Conservation (phyloP, 208 protist genomes). For the Porcisia deanei region DNA sequence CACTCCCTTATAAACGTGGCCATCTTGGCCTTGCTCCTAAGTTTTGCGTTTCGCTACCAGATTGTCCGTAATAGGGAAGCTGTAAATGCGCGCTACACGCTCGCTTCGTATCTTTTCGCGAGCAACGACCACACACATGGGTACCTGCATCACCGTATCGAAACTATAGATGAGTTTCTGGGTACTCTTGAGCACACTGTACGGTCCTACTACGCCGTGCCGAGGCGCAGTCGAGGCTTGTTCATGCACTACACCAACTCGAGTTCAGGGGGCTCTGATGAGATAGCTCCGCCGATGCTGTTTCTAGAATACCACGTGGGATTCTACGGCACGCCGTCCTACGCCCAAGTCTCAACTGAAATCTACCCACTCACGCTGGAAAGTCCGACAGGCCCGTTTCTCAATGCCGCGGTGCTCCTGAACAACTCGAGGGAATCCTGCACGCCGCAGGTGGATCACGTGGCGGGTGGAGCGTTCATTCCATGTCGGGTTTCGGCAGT, state of each 20-base stretch:
- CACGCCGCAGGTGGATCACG: slow-evolving; percentile 25
- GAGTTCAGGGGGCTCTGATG: slow-evolving; percentile 4
- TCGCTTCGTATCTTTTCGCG: slow-evolving; percentile 45
- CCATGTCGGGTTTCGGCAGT: slow-evolving; percentile 37
- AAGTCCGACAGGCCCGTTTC: slow-evolving; percentile 36
- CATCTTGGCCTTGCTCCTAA: slow-evolving; percentile 35
- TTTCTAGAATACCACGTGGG: slow-evolving; percentile 40
- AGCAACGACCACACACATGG: slow-evolving; percentile 28
- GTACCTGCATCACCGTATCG: slow-evolving; percentile 31
- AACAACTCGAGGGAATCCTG: slow-evolving; percentile 30
- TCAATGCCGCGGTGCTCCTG: slow-evolving; percentile 23
- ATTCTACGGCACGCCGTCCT: slow-evolving; percentile 27
- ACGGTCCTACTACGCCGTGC: slow-evolving; percentile 44
- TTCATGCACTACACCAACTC: slow-evolving; percentile 61
- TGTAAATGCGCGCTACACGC: slow-evolving; percentile 36
- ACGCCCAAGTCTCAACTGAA: slow-evolving; percentile 17
- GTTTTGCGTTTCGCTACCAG: slow-evolving; percentile 56
- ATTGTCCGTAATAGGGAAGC: slow-evolving; percentile 40
- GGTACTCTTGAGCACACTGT: slow-evolving; percentile 35
- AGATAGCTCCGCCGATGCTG: slow-evolving; percentile 30
- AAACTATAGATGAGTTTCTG: slow-evolving; percentile 57
- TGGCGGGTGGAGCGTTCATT: slow-evolving; percentile 38
- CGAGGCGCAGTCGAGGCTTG: slow-evolving; percentile 34
- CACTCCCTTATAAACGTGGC: slow-evolving; percentile 36
- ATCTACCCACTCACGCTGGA: slow-evolving; percentile 29